These are phyloP conservation scores for Picea sitchensis DNA, from an alignment of 75 land plant genomes.

Conservation along the genomic window DNA sequence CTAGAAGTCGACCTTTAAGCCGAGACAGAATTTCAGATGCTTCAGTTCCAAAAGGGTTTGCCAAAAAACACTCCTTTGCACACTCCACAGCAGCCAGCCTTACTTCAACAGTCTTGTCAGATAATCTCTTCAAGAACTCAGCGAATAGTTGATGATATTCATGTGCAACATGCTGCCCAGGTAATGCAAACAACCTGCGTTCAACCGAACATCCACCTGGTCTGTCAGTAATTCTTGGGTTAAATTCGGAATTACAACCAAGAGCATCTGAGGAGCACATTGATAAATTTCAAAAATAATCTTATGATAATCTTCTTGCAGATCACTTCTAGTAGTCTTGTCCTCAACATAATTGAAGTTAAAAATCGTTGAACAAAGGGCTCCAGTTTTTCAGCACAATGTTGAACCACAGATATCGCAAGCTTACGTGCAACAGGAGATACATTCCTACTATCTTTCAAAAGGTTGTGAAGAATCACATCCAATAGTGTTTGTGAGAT, in stretches of 20 bases:
- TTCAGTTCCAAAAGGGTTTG: conserved; percentile 50
- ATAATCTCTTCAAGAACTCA: conserved; percentile 81
- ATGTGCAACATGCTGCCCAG: conserved; percentile 52
- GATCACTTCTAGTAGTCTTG: conserved; percentile 38
- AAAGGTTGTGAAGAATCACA: no score
- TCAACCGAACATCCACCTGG: conserved; percentile 78
- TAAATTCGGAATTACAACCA: conserved; percentile 70
- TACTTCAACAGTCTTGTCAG: conserved; percentile 80
- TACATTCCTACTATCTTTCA: no score
- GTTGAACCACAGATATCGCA: conserved; percentile 33
- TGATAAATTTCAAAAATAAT: conserved; percentile 66
- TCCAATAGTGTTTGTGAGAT: no score
- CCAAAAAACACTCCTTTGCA: conserved; percentile 59
- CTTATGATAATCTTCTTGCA: conserved; percentile 67
- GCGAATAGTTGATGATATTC: conserved; percentile 60
- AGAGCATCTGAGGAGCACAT: conserved; percentile 76
- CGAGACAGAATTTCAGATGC: conserved; percentile 61
- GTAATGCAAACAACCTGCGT: conserved; percentile 69
- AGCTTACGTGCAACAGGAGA: no score
- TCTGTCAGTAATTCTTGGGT: conserved; percentile 80
- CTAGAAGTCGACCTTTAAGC: conserved; percentile 71
- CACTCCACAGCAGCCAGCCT: conserved; percentile 63
- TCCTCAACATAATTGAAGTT: conserved; percentile 65
- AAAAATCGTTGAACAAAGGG: conserved; percentile 60
- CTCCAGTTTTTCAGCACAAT: conserved; percentile 60